Percentiles rank a stretch among this genome's conserved stretches.
Conservation (phyloP, 768 basidiomycete species). For the Lactifluus rugatus region DNA sequence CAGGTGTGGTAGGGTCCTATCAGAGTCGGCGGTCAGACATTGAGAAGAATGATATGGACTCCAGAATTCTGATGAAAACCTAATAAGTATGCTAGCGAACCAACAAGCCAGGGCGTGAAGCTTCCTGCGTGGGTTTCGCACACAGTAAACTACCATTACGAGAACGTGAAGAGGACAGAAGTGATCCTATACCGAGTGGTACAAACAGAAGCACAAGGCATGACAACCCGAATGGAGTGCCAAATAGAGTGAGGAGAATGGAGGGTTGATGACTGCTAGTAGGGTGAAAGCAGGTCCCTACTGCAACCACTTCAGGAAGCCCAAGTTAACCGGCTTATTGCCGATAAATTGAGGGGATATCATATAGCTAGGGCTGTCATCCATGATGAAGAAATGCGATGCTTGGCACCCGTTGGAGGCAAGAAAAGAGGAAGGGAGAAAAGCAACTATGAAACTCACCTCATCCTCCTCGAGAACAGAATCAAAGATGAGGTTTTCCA, state of each 20-base stretch:
- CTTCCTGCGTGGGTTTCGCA: neutral
- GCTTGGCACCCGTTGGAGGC: neutral
- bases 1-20: slow-evolving; percentile 25
- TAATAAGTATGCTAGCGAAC: neutral
- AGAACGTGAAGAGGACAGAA: neutral
- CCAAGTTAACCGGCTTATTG: neutral
- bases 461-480: slow-evolving; percentile 44
- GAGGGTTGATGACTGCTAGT: neutral
- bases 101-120: neutral
- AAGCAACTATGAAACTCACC: slow-evolving; percentile 22
- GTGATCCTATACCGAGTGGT: neutral
- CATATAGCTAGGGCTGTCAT: neutral
- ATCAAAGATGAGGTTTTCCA: slow-evolving; percentile 67
- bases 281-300: neutral
- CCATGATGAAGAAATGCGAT: neutral
- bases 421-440: neutral
- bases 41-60: neutral
- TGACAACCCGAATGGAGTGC: neutral
- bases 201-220: neutral
- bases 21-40: neutral
- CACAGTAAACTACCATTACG: neutral
- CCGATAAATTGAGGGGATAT: neutral
- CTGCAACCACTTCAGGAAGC: neutral
- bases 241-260: neutral
- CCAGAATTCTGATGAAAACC: neutral